Conservation (phyloP, 1,139 yeast genomes). For the Arxiozyma slooffiae region DNA sequence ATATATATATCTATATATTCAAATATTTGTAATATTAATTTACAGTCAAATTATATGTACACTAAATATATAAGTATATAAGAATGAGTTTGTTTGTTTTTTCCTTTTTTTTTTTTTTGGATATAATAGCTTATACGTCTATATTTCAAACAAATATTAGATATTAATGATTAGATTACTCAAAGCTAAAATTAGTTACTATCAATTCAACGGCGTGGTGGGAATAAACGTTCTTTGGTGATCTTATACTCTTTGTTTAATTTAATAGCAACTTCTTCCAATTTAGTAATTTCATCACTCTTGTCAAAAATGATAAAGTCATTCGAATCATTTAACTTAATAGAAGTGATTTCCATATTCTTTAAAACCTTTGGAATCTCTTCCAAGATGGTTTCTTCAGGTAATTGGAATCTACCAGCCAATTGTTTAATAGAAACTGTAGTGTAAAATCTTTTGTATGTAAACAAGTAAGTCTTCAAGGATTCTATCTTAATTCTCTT, state of each 20-base stretch:
- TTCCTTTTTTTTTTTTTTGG: background rate
- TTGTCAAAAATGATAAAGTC: conserved; percentile 51
- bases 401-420: conserved; percentile 56
- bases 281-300: conserved; percentile 72
- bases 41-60: conserved; percentile 1
- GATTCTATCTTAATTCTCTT: conserved; percentile 82
- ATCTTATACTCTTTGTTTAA: conserved; percentile 66
- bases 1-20: background rate
- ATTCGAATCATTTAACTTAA: conserved; percentile 50
- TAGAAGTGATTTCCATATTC: conserved; percentile 58
- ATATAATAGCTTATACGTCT: background rate
- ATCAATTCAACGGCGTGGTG: conserved; percentile 1
- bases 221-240: conserved; percentile 26
- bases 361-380: conserved; percentile 68
- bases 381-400: conserved; percentile 46
- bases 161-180: background rate
- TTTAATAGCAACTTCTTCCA: conserved; percentile 81
- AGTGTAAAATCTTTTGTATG: conserved; percentile 67
- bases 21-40: conserved; percentile 1
- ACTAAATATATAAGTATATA: conserved; percentile 1
- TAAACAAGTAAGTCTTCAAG: conserved; percentile 78
- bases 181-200: background rate
- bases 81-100: background rate
- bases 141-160: background rate
- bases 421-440: conserved; percentile 65